Evolutionary conservation across 1,284 basidiomycete species (phyloP).

Genomic region (Trichosporon sp.): DNA sequence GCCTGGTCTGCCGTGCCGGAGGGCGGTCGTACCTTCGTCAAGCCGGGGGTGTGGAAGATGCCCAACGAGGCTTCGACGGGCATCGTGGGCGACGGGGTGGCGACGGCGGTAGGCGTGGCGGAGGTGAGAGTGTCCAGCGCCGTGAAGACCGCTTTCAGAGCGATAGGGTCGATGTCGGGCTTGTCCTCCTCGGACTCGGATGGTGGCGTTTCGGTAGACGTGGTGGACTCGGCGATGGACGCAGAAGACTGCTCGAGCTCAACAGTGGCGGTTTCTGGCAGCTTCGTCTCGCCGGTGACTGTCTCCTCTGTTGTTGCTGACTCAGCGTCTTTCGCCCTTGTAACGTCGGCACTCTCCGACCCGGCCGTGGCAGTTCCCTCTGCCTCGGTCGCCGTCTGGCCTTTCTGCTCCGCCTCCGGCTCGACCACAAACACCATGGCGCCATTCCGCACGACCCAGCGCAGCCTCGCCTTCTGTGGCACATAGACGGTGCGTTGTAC

Average conservation of each 20-base stretch:
- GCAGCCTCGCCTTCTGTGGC: background rate
- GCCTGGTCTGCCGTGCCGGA: background rate
- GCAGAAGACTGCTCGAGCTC: no score
- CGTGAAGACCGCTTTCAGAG: background rate
- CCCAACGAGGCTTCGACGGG: background rate
- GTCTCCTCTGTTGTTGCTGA: no score
- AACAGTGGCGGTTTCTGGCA: no score
- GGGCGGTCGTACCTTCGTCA: background rate
- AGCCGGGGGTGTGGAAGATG: background rate
- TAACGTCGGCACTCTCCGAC: background rate
- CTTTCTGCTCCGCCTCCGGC: background rate
- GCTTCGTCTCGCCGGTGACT: no score
- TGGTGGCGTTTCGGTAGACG: no score
- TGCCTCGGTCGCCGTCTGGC: background rate
- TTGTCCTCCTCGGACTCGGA: background rate
- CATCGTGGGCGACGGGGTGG: background rate
- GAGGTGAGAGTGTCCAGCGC: background rate
- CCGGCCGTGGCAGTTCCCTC: no score
- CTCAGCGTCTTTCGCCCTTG: no score
- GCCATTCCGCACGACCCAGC: background rate
- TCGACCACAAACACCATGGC: background rate
- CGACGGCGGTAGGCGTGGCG: background rate
- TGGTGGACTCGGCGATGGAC: no score
- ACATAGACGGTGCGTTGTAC: background rate
- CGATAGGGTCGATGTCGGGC: background rate